Conservation (phyloP, 352 stramenopile genomes). For the Globisporangium cystogenes region DNA sequence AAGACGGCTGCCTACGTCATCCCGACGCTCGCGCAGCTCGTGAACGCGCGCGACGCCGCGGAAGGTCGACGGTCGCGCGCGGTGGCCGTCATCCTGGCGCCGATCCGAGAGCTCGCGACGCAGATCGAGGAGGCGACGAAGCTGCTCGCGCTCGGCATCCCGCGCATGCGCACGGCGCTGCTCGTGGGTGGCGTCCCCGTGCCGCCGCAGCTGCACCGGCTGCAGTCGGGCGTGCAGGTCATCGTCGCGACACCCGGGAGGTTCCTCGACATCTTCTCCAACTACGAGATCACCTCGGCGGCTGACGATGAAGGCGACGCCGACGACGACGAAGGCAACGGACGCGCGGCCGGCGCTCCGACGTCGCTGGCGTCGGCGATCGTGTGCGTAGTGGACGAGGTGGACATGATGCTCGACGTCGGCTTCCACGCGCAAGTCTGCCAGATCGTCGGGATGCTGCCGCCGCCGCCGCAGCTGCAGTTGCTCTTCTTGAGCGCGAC, state of each 20-base stretch:
- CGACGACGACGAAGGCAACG: background rate
- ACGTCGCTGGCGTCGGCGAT: constrained; percentile 24
- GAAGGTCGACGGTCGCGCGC: background rate
- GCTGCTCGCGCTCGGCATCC: constrained; percentile 43
- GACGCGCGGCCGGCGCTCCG: background rate
- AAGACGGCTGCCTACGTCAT: constrained; percentile 71
- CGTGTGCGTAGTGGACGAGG: constrained; percentile 66
- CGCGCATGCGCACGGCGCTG: constrained; percentile 59
- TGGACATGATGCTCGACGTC: constrained; percentile 65
- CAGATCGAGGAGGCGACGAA: constrained; percentile 69
- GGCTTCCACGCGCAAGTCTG: constrained; percentile 47
- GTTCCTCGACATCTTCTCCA: constrained; percentile 42
- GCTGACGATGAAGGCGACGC: background rate
- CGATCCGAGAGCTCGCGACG: constrained; percentile 65
- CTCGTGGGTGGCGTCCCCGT: constrained; percentile 62
- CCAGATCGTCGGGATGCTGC: constrained; percentile 38
- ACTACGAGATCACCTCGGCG: background rate
- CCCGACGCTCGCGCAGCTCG: constrained; percentile 38
- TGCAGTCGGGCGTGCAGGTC: constrained; percentile 50
- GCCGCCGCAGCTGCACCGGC: constrained; percentile 56
- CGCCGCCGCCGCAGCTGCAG: constrained; percentile 20
- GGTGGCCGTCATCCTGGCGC: constrained; percentile 45
- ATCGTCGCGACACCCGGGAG: constrained; percentile 62
- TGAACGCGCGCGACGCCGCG: constrained; percentile 1
- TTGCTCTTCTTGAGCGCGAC: constrained; percentile 64